Percentiles rank a stretch among this genome's conserved stretches.
These are phyloP conservation scores for Eucalyptus regnans DNA, from an alignment of 345 rosid species.

Conservation along the genomic window DNA sequence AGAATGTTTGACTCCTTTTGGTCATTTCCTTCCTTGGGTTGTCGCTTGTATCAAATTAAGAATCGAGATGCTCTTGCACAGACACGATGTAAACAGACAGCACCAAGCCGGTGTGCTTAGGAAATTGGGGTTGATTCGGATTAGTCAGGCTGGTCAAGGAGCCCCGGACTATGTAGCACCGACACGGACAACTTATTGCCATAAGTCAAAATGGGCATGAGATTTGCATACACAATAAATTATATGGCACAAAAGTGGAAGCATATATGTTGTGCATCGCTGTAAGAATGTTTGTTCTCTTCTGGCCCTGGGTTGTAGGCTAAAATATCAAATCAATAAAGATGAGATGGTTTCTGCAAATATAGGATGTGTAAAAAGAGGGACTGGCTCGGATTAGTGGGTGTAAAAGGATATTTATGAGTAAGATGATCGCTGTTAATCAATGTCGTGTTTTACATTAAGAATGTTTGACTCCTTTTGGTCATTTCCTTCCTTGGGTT, in stretches of 20 bases:
- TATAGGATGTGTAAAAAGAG: background rate
- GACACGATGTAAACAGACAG: background rate
- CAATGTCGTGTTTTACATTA: too few species aligned
- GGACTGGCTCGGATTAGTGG: too few species aligned
- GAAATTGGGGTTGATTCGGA: background rate
- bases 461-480: too few species aligned
- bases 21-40: background rate
- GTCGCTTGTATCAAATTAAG: background rate
- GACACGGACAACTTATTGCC: background rate
- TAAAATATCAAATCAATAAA: background rate
- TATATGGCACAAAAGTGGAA: background rate
- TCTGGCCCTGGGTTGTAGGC: background rate
- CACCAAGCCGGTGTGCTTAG: too few species aligned
- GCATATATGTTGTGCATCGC: background rate
- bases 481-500: too few species aligned
- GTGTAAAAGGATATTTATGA: too few species aligned
- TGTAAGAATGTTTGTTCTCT: background rate
- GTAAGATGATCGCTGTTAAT: too few species aligned
- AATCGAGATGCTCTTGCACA: background rate
- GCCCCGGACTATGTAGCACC: too few species aligned
- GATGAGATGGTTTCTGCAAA: background rate
- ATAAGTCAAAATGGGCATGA: background rate
- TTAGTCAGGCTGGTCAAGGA: background rate
- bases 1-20: background rate
- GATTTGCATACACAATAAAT: background rate